Percentiles rank a stretch among this genome's conserved stretches.
These are phyloP conservation scores for Talaromyces islandicus DNA, from an alignment of 2,329 filamentous ascomycete genomes.

Conservation along the genomic window DNA sequence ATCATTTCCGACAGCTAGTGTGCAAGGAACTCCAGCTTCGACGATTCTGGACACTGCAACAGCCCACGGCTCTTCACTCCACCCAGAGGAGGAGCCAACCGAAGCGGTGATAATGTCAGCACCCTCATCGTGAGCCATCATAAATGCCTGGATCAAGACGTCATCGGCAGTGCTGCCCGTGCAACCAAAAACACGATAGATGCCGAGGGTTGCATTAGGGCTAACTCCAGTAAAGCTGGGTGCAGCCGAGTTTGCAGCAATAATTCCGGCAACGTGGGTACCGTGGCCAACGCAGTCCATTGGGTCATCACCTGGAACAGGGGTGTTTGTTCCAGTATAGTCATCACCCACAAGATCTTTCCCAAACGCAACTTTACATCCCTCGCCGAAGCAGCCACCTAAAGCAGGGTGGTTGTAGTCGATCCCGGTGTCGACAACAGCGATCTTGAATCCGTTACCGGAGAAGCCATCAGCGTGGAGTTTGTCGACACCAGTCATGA, in stretches of 20 bases:
- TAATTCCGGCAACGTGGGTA: constrained; percentile 57
- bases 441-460: constrained; percentile 14
- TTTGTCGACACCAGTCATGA: constrained; percentile 18
- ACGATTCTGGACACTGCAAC: constrained; percentile 9
- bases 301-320: constrained; percentile 46
- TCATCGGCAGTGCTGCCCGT: constrained; percentile 47
- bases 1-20: constrained; percentile 42
- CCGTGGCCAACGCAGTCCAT: constrained; percentile 56
- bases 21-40: constrained; percentile 10
- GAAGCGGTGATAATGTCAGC: constrained; percentile 35
- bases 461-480: constrained; percentile 14
- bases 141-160: constrained; percentile 54
- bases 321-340: constrained; percentile 28
- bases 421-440: constrained; percentile 31
- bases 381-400: constrained; percentile 58
- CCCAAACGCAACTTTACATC: constrained; percentile 54
- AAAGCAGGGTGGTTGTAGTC: constrained; percentile 60
- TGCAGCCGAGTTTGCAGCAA: constrained; percentile 52
- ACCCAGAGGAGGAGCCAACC: constrained; percentile 27
- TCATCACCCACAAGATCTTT: constrained; percentile 54
- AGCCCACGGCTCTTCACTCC: constrained; percentile 21
- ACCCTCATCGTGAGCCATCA: constrained; percentile 56
- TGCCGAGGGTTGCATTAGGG: constrained; percentile 50
- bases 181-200: constrained; percentile 56
- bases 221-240: constrained; percentile 55